Percentiles rank a stretch among this genome's conserved stretches.
Conservation (phyloP, 192 early-diverging fungal genomes). For the Gamsiella multidivaricata region DNA sequence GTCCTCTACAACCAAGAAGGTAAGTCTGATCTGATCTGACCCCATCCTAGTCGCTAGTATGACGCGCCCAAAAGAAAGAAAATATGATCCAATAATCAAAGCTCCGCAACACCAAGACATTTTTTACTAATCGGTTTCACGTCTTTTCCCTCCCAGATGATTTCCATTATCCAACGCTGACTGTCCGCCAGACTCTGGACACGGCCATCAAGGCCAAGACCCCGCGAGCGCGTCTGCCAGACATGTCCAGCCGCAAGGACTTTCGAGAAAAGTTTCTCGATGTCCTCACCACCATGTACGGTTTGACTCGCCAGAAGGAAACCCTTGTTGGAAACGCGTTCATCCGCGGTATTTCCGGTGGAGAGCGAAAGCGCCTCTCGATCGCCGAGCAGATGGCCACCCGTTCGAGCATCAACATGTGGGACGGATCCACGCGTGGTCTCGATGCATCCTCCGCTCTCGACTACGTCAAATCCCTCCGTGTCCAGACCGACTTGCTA, state of each 20-base stretch:
- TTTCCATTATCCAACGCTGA: slow-evolving; percentile 81
- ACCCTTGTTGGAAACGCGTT: slow-evolving; percentile 82
- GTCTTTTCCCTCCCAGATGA: slow-evolving; percentile 60
- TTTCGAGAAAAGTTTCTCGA: slow-evolving; percentile 66
- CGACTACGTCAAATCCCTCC: slow-evolving; percentile 82
- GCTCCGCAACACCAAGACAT: too few relatives aligned
- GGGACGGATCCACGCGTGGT: slow-evolving; percentile 82
- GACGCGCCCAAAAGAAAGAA: too few relatives aligned
- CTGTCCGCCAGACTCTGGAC: slow-evolving; percentile 80
- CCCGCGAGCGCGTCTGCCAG: slow-evolving; percentile 64
- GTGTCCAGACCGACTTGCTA: slow-evolving; percentile 78
- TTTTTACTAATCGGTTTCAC: slow-evolving; percentile 58
- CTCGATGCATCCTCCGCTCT: slow-evolving; percentile 87
- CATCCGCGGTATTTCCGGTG: slow-evolving; percentile 81
- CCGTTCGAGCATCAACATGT: slow-evolving; percentile 64
- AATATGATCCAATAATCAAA: too few relatives aligned
- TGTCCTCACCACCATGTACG: slow-evolving; percentile 68
- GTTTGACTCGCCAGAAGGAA: slow-evolving; percentile 71
- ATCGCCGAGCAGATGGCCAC: slow-evolving; percentile 82
- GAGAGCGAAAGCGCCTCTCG: slow-evolving; percentile 81
- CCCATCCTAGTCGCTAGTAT: too few relatives aligned
- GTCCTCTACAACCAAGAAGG: slow-evolving; percentile 83
- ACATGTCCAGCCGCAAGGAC: slow-evolving; percentile 53
- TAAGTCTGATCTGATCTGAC: too few relatives aligned
- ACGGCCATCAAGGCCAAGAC: slow-evolving; percentile 83